Conservation (phyloP, 176 grass and related monocot genomes). For the Raddia guianensis region DNA sequence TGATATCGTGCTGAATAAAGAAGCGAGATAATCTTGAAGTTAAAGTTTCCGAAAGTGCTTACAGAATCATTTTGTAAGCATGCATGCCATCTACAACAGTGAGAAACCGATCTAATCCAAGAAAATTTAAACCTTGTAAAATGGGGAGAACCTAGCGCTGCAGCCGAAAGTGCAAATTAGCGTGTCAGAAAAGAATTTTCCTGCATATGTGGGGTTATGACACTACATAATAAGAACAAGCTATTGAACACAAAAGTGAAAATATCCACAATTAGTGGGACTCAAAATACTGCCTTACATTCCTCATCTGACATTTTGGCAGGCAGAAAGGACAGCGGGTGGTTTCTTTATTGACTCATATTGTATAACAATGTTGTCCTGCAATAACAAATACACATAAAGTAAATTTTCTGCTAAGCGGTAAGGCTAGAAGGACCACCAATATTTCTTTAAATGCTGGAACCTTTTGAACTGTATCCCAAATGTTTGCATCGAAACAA, state of each 20-base stretch:
- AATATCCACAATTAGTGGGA: not conserved
- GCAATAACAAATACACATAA: conserved; percentile 26
- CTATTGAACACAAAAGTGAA: not conserved
- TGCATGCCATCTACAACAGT: conserved; percentile 21
- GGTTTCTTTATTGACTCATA: conserved; percentile 79
- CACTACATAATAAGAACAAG: not conserved
- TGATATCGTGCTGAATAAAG: not conserved
- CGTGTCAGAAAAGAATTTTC: conserved; percentile 14
- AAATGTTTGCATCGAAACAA: conserved; percentile 73
- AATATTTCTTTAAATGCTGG: not conserved
- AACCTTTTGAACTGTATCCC: conserved; percentile 87
- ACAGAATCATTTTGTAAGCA: conserved; percentile 39
- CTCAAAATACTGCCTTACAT: conserved; percentile 48
- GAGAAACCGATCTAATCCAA: conserved; percentile 16
- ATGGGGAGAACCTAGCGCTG: conserved; percentile 21
- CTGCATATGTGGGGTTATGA: conserved; percentile 12
- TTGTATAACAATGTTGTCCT: conserved; percentile 80
- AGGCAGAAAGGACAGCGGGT: conserved; percentile 57
- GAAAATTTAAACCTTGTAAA: conserved; percentile 16
- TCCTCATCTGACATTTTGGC: conserved; percentile 59
- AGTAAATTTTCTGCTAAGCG: not conserved
- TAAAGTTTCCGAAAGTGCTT: conserved; percentile 22
- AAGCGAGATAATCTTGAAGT: not conserved
- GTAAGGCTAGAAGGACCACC: conserved; percentile 23
- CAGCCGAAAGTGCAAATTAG: conserved; percentile 26